These are phyloP conservation scores for Colletotrichum destructivum DNA, from an alignment of 2,329 filamentous ascomycete genomes.

Conservation along the genomic window DNA sequence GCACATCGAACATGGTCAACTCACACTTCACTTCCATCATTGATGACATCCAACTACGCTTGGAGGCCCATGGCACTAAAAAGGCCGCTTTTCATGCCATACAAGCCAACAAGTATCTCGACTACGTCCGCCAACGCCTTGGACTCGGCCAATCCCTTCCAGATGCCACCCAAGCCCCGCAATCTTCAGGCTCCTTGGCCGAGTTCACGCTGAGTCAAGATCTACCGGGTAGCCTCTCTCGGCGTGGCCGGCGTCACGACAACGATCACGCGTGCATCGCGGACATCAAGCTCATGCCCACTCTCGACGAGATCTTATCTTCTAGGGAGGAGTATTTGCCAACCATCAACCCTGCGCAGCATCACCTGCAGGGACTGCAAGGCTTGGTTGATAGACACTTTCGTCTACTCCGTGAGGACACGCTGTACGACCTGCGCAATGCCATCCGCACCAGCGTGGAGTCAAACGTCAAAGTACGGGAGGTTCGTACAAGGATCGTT, in stretches of 20 bases:
- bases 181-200: slow-evolving; percentile 34
- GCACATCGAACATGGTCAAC: slow-evolving; percentile 53
- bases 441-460: slow-evolving; percentile 49
- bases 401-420: slow-evolving; percentile 69
- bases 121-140: slow-evolving; percentile 51
- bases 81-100: slow-evolving; percentile 47
- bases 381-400: slow-evolving; percentile 70
- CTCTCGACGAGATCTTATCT: slow-evolving; percentile 61
- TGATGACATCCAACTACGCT: slow-evolving; percentile 22
- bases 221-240: slow-evolving; percentile 53
- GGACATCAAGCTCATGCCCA: slow-evolving; percentile 66
- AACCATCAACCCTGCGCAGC: slow-evolving; percentile 54
- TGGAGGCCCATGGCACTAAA: slow-evolving; percentile 17
- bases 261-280: slow-evolving; percentile 64
- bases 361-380: slow-evolving; percentile 54
- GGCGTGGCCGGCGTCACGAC: slow-evolving; percentile 58
- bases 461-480: slow-evolving; percentile 48
- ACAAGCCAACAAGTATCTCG: slow-evolving; percentile 50
- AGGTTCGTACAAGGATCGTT: slow-evolving; percentile 46
- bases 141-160: slow-evolving; percentile 48
- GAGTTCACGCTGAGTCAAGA: slow-evolving; percentile 51
- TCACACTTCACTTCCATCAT: slow-evolving; percentile 46
- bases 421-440: slow-evolving; percentile 67
- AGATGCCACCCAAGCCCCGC: slow-evolving; percentile 32
- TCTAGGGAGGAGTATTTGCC: slow-evolving; percentile 61